Conservation (phyloP, 164 flowering plant genomes). For the Amborella trichopoda region DNA sequence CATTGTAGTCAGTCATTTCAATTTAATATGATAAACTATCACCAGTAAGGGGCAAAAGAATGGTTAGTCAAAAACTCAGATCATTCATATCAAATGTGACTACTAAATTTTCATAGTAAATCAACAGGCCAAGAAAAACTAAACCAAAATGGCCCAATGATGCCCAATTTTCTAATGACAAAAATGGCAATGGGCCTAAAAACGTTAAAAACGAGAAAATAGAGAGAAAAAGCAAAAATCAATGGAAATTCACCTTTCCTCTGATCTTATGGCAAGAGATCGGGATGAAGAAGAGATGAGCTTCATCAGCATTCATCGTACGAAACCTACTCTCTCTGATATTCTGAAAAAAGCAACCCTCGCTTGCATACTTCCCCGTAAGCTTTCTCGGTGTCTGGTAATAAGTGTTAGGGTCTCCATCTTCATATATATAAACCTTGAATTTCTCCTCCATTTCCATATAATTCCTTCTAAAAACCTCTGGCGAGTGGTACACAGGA, state of each 20-base stretch:
- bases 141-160: no score
- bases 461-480: slow-evolving; percentile 49
- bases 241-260: slow-evolving; percentile 47
- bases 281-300: slow-evolving; percentile 84
- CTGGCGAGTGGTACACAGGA: slow-evolving; percentile 54
- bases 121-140: no score
- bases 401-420: slow-evolving; percentile 83
- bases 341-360: slow-evolving; percentile 94
- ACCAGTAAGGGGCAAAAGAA: no score
- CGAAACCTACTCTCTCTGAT: slow-evolving; percentile 71
- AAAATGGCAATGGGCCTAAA: no score
- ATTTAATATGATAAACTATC: no score
- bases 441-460: slow-evolving; percentile 71
- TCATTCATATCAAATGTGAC: no score
- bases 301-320: slow-evolving; percentile 74
- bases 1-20: no score
- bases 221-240: background rate
- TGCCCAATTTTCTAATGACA: no score
- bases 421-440: slow-evolving; percentile 83
- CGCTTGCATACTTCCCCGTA: slow-evolving; percentile 95
- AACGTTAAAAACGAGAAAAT: background rate
- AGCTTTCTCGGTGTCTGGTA: slow-evolving; percentile 95
- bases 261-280: slow-evolving; percentile 98
- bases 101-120: no score
- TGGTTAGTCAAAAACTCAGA: no score